Base-by-base conservation (phyloP, 768 basidiomycete genomes). In the Lactifluus echinatus region DNA sequence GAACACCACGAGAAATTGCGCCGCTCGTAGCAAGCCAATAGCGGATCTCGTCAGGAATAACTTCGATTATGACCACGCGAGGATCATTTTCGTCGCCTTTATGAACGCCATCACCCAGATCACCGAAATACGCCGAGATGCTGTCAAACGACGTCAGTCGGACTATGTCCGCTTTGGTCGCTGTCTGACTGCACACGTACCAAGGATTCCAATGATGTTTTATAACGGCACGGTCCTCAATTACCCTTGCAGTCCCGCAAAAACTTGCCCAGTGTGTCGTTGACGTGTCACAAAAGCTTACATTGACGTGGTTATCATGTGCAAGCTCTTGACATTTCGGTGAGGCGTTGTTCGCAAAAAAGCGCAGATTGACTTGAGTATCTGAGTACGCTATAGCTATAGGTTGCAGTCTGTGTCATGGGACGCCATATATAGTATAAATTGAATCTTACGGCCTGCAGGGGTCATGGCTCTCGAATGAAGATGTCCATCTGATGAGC, bases 381-480 rank as follows among this genome's bases (percentile, higher is more conserved):
- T 77, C 73, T 21, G 62, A 69, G 61, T 70, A 71, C 7, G 72
- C 83, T 84, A 56, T 40, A 56, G 19, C 54, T 65, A 23, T 10
- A 31, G 37, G 12, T n/a, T n/a, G n/a, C n/a, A n/a, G n/a, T n/a
- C n/a, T n/a, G n/a, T n/a, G 3, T 40, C 8, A 29, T 29, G 12
- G 14, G 31, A 33, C 17, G 11, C 23, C n/a, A n/a, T 0, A 7
- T 14, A 0, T 34, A 36, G 12, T 28, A 33, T 15, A 10, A 31
- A 24, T 37, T 34, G 12, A 15, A 26, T 68, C 82, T 42, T 63
- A 88, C 87, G 79, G 37, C 77, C 73, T n/a, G 79, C 75, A 19
- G 86, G 85, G 15, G 78, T 75, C 92, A 94, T 93, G 24, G 85
- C 84, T 55, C 91, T 79, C 8, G 89, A 82, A 69, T 93, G 91